Percentiles rank a stretch among this genome's conserved stretches.
Conservation (phyloP, 2,329 filamentous ascomycete species). For the Cadophora luteo-olivacea region DNA sequence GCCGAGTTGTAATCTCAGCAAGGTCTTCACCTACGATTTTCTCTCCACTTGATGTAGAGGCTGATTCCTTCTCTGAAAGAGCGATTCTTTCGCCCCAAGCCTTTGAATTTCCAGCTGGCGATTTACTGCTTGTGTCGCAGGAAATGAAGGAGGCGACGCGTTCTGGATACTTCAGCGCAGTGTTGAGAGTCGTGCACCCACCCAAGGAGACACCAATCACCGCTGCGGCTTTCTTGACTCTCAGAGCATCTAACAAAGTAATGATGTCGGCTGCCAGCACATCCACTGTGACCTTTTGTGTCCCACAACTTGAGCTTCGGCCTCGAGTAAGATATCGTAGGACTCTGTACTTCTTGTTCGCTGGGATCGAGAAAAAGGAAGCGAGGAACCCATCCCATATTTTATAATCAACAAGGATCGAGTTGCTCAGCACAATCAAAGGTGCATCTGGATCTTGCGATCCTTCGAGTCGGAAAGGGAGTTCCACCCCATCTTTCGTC, state of each 20-base stretch:
- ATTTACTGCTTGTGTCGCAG: conserved; percentile 80
- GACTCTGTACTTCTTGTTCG: conserved; percentile 64
- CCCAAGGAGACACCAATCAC: conserved; percentile 83
- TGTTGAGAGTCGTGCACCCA: conserved; percentile 77
- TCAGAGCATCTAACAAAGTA: conserved; percentile 70
- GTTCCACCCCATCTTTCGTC: conserved; percentile 68
- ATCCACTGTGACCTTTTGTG: conserved; percentile 49
- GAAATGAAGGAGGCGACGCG: conserved; percentile 68
- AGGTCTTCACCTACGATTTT: conserved; percentile 68
- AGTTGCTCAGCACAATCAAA: conserved; percentile 78
- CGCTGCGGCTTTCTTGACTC: conserved; percentile 69
- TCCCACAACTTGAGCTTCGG: conserved; percentile 32
- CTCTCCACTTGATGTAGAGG: conserved; percentile 51
- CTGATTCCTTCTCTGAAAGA: conserved; percentile 64
- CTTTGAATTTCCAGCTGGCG: conserved; percentile 75
- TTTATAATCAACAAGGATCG: conserved; percentile 75
- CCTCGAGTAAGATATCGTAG: conserved; percentile 82
- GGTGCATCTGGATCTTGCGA: conserved; percentile 70
- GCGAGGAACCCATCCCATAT: conserved; percentile 82
- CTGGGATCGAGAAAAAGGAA: conserved; percentile 37
- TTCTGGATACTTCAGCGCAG: conserved; percentile 69
- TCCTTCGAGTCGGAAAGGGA: conserved; percentile 80
- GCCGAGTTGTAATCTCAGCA: conserved; percentile 71
- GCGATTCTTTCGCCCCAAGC: conserved; percentile 81
- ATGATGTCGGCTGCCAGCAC: conserved; percentile 72